A percentile compares a stretch with the other conserved stretches of the same genome.
These are phyloP conservation scores for Fusarium fujikuroi DNA, from an alignment of 2,329 filamentous ascomycete species.

Conservation along the genomic window DNA sequence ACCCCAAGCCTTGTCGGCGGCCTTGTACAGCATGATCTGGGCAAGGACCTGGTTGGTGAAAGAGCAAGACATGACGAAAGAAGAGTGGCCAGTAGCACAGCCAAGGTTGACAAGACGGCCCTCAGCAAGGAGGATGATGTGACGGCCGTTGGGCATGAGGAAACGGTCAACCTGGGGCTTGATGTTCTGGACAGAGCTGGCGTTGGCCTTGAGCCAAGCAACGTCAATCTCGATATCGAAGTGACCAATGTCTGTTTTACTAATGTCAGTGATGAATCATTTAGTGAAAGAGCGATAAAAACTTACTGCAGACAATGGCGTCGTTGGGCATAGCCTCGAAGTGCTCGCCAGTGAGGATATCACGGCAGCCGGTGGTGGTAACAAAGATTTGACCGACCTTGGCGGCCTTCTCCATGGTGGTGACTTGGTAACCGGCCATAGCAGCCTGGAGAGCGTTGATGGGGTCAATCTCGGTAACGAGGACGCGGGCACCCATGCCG, in stretches of 20 bases:
- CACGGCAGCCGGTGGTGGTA: conserved; percentile 98
- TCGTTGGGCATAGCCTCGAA: conserved; percentile 97
- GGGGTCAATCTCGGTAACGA: conserved; percentile 97
- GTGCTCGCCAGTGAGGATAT: conserved; percentile 92
- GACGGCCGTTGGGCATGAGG: conserved; percentile 90
- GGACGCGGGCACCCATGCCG: conserved; percentile 95
- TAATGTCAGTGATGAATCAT: conserved; percentile 10
- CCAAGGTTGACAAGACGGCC: conserved; percentile 99
- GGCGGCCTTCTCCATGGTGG: conserved; percentile 97
- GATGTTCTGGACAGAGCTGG: conserved; percentile 94
- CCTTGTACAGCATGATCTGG: conserved; percentile 98
- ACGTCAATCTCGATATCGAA: conserved; percentile 99
- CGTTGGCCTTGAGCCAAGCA: conserved; percentile 98
- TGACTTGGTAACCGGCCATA: conserved; percentile 96
- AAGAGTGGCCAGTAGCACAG: conserved; percentile 98
- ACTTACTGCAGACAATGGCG: conserved; percentile 94
- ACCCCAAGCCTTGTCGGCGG: conserved; percentile 84
- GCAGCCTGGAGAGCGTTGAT: conserved; percentile 99
- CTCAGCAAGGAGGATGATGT: conserved; percentile 99
- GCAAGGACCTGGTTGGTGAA: conserved; percentile 99
- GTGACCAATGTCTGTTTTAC: conserved; percentile 84
- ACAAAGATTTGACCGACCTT: conserved; percentile 95
- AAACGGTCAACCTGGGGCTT: conserved; percentile 99
- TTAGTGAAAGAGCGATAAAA: not conserved
- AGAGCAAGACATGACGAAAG: conserved; percentile 99